Percentiles rank a stretch among this genome's conserved stretches.
Conservation (phyloP, 768 basidiomycete species). For the Lactarius evosmus region DNA sequence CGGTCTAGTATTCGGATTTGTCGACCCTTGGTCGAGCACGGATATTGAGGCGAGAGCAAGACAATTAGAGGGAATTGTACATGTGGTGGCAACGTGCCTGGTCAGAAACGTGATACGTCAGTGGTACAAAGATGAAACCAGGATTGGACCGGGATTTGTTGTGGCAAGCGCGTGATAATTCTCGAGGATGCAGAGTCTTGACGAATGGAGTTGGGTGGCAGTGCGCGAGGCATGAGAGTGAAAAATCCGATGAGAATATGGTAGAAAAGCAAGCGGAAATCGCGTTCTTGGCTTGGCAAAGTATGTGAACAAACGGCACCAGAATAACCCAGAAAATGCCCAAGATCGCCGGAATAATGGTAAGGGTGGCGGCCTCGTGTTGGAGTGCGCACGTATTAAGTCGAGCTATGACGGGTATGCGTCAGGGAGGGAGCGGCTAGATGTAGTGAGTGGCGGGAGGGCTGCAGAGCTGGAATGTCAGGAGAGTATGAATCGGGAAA, state of each 20-base stretch:
- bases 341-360: neutral
- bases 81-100: neutral
- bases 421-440: neutral
- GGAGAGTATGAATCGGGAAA: conserved; percentile 9
- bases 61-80: neutral
- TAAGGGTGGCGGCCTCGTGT: neutral
- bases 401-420: neutral
- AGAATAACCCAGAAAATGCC: neutral
- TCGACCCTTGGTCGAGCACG: neutral
- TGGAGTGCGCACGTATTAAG: neutral
- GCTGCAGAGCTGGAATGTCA: neutral
- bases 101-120: neutral
- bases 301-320: neutral
- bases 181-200: neutral
- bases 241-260: neutral
- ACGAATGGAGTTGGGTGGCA: neutral
- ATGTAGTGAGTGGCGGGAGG: neutral
- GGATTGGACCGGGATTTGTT: neutral
- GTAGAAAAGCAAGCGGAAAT: no score
- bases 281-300: neutral
- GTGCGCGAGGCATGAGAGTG: neutral
- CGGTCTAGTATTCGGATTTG: neutral
- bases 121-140: neutral
- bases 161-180: neutral
- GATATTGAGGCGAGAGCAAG: neutral